phyloP scores from a whole-genome alignment of 176 grass and related monocot genomes.

The Triticum urartu region DNA sequence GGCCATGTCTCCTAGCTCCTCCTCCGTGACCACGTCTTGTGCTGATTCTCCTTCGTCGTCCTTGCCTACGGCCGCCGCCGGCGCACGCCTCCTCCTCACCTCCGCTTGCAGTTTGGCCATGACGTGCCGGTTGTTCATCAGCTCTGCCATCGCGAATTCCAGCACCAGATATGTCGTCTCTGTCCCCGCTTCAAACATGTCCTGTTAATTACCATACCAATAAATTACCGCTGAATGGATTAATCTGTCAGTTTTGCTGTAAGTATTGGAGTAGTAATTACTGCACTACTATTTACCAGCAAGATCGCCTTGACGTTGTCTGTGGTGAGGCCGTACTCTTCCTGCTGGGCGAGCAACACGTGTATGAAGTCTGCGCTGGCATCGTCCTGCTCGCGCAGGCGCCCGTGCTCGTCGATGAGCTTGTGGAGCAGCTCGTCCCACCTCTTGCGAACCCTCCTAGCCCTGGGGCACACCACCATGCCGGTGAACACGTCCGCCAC shows the following conservation, averaged over 20 bases:
- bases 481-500: background rate
- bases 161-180: background rate
- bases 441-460: background rate
- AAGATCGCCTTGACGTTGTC: constrained; percentile 7
- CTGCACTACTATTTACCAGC: background rate
- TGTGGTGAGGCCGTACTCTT: background rate
- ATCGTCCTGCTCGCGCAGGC: background rate
- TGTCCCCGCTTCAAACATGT: background rate
- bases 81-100: background rate
- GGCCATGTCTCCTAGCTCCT: background rate
- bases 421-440: background rate
- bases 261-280: background rate
- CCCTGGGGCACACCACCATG: background rate
- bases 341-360: background rate
- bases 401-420: constrained; percentile 5
- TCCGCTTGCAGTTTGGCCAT: background rate
- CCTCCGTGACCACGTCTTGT: background rate
- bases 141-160: background rate
- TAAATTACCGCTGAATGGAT: background rate
- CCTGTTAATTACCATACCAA: background rate
- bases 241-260: background rate
- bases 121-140: background rate
- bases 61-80: background rate
- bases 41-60: background rate
- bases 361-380: background rate